phyloP scores from a whole-genome alignment of 805 yeast species.

The Jamesozyma lodderae region DNA sequence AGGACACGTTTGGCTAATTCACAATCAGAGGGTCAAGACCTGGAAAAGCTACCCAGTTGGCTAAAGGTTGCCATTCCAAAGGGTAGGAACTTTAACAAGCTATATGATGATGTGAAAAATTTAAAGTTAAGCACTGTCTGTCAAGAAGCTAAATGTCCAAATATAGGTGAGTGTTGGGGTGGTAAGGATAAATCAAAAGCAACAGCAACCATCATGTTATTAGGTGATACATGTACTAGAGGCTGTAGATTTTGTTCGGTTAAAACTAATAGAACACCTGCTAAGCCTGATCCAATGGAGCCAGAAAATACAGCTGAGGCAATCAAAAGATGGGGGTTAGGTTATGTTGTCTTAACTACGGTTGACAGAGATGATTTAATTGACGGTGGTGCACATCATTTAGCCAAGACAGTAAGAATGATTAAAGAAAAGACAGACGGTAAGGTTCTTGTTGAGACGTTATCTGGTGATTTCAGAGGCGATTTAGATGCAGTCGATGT shows the following conservation, averaged over 20 bases:
- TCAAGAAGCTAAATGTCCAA: slow-evolving; percentile 99
- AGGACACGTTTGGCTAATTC: slow-evolving; percentile 47
- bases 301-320: slow-evolving; percentile 98
- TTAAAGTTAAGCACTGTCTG: slow-evolving; percentile 90
- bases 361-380: slow-evolving; percentile 92
- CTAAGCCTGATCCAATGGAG: slow-evolving; percentile 87
- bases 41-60: slow-evolving; percentile 82
- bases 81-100: slow-evolving; percentile 71
- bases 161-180: slow-evolving; percentile 99
- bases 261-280: slow-evolving; percentile 82
- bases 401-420: slow-evolving; percentile 75
- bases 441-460: slow-evolving; percentile 82
- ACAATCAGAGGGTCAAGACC: slow-evolving; percentile 38
- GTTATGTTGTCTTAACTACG: slow-evolving; percentile 93
- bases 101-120: slow-evolving; percentile 82
- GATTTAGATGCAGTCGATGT: slow-evolving; percentile 69
- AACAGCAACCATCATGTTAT: slow-evolving; percentile 92
- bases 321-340: slow-evolving; percentile 94
- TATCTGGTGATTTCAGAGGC: slow-evolving; percentile 94
- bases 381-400: slow-evolving; percentile 91
- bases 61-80: slow-evolving; percentile 94
- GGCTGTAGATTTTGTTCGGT: slow-evolving; percentile 99
- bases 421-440: slow-evolving; percentile 78
- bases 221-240: slow-evolving; percentile 98
- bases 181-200: slow-evolving; percentile 68